Conservation (phyloP, 192 early-diverging fungal genomes). For the Coemansia sp. region DNA sequence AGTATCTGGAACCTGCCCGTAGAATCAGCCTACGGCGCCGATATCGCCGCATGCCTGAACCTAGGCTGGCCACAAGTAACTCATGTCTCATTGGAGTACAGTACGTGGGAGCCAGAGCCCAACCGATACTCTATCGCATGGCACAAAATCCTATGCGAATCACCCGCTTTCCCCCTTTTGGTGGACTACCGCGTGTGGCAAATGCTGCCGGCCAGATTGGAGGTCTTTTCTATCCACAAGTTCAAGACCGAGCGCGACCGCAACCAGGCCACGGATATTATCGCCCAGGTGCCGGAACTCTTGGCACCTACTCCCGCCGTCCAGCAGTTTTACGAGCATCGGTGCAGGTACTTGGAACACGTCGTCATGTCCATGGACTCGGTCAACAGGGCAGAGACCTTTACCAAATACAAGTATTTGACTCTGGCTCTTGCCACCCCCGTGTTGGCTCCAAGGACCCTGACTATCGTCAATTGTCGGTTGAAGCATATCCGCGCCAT, state of each 20-base stretch:
- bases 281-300: conserved; percentile 50
- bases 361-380: conserved; percentile 58
- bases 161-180: conserved; percentile 27
- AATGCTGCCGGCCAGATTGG: conserved; percentile 50
- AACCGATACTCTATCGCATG: conserved; percentile 49
- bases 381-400: conserved; percentile 54
- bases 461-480: conserved; percentile 54
- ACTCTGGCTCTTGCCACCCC: conserved; percentile 48
- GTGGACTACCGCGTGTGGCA: conserved; percentile 56
- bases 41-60: conserved; percentile 44
- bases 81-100: conserved; percentile 53
- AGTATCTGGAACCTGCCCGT: conserved; percentile 54
- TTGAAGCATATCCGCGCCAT: conserved; percentile 54
- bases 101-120: conserved; percentile 56
- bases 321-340: conserved; percentile 56
- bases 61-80: conserved; percentile 48
- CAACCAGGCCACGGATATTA: conserved; percentile 54
- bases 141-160: conserved; percentile 52
- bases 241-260: conserved; percentile 49
- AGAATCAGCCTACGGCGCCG: conserved; percentile 51
- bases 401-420: conserved; percentile 56
- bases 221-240: conserved; percentile 54
- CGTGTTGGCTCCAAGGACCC: conserved; percentile 47
- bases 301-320: conserved; percentile 45
- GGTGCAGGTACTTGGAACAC: conserved; percentile 50